Conservation (phyloP, 2,329 filamentous ascomycete species). For the Ceratocystis alfenasii region DNA sequence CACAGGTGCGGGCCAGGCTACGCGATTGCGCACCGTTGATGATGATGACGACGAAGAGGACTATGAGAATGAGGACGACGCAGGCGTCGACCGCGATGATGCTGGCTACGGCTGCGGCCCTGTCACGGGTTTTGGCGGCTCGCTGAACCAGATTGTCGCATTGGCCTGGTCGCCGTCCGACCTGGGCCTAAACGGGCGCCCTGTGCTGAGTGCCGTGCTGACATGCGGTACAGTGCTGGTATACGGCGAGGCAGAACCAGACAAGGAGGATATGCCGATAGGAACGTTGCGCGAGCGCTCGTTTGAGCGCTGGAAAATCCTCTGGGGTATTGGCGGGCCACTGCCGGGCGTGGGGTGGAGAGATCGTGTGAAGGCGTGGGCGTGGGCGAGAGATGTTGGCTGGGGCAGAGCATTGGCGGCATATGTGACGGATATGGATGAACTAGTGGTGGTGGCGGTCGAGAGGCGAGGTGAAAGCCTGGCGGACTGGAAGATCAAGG, state of each 20-base stretch:
- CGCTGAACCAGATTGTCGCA: constrained; percentile 43
- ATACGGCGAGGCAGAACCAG: constrained; percentile 35
- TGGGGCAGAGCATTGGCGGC: constrained; percentile 37
- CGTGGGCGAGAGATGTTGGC: constrained; percentile 39
- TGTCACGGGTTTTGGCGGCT: constrained; percentile 38
- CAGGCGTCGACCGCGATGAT: constrained; percentile 27
- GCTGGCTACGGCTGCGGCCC: constrained; percentile 36
- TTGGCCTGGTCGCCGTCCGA: constrained; percentile 48
- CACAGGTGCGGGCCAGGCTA: not conserved
- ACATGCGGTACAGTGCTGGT: constrained; percentile 40
- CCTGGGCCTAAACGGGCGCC: constrained; percentile 42
- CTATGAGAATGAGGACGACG: constrained; percentile 24
- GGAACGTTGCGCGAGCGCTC: constrained; percentile 31
- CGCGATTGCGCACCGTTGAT: not conserved
- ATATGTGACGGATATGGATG: constrained; percentile 39
- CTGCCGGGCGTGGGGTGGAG: constrained; percentile 31
- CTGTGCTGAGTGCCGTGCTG: constrained; percentile 40
- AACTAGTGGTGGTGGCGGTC: constrained; percentile 41
- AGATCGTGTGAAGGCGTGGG: constrained; percentile 40
- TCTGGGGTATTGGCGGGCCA: constrained; percentile 45
- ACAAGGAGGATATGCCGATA: constrained; percentile 21
- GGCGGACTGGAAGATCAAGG: constrained; percentile 38
- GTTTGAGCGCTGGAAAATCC: constrained; percentile 40
- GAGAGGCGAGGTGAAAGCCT: constrained; percentile 26
- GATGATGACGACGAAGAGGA: constrained; percentile 21